Evolutionary conservation across 371 early-diverging fungal genomes (phyloP).

Genomic region (Mortierella sp.): DNA sequence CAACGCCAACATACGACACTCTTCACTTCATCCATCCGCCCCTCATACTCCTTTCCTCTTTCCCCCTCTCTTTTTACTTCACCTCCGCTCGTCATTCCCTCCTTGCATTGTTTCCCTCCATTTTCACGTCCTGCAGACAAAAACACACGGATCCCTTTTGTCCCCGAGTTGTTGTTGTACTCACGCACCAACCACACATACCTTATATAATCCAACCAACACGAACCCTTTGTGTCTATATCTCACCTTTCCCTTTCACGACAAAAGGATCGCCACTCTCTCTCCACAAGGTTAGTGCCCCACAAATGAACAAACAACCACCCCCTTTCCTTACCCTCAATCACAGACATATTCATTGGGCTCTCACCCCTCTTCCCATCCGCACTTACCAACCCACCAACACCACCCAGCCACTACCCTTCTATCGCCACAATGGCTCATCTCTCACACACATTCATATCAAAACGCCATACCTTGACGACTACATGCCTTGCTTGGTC

Average conservation of each 20-base stretch:
- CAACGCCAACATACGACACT: not conserved
- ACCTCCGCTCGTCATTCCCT: not conserved
- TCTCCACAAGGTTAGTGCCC: not conserved
- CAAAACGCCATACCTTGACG: not conserved
- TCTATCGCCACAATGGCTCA: not conserved
- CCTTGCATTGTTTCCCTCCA: not conserved
- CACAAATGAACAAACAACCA: not conserved
- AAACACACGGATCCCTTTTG: not conserved
- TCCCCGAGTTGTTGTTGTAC: not conserved
- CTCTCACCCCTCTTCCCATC: not conserved
- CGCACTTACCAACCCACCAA: not conserved
- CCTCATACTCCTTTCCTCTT: not conserved
- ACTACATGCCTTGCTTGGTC: not conserved
- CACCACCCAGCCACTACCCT: not conserved
- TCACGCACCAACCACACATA: not conserved
- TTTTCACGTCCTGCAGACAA: not conserved
- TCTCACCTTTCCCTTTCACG: no score
- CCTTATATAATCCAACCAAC: not conserved
- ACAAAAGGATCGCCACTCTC: not conserved
- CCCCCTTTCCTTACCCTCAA: not conserved
- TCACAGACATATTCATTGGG: not conserved
- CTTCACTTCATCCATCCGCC: not conserved
- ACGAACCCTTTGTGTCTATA: not conserved
- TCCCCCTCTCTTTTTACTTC: not conserved
- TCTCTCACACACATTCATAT: not conserved